phyloP scores from a whole-genome alignment of 225 moss, liverwort and hornwort genomes.

The Pseudoscleropodium purum region DNA sequence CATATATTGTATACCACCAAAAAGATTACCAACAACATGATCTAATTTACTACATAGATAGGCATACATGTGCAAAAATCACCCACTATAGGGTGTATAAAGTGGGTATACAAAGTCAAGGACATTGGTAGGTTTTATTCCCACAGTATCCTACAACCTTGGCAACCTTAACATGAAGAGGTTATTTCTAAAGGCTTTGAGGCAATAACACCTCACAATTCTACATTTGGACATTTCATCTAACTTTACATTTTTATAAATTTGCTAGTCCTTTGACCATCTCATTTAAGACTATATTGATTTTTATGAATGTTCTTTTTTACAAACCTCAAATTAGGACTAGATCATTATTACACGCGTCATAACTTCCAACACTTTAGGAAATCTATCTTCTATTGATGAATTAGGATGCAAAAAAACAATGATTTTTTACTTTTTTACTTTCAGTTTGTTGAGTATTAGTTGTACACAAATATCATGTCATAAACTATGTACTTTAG shows the following conservation, averaged over 20 bases:
- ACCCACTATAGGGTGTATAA: rapidly evolving
- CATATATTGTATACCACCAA: not conserved
- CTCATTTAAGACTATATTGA: not conserved
- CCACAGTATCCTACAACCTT: not conserved
- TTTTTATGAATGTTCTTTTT: too few relatives aligned
- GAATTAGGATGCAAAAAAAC: too few relatives aligned
- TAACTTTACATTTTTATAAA: not conserved
- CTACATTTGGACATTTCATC: rapidly evolving
- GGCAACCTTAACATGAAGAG: not conserved
- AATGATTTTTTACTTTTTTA: too few relatives aligned
- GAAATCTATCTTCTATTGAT: too few relatives aligned
- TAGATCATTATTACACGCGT: not conserved
- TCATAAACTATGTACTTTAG: too few relatives aligned
- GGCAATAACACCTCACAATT: not conserved
- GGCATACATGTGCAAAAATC: not conserved
- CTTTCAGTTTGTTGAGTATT: too few relatives aligned
- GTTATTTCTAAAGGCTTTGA: not conserved
- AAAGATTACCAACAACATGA: not conserved
- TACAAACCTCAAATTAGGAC: rapidly evolving
- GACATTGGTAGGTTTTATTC: rapidly evolving
- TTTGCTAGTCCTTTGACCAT: too few relatives aligned
- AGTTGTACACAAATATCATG: too few relatives aligned
- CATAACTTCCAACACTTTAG: not conserved
- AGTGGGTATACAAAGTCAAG: not conserved
- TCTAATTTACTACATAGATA: rapidly evolving